Conservation (phyloP, 257 asterid genomes). For the Solanum chiquidenum region DNA sequence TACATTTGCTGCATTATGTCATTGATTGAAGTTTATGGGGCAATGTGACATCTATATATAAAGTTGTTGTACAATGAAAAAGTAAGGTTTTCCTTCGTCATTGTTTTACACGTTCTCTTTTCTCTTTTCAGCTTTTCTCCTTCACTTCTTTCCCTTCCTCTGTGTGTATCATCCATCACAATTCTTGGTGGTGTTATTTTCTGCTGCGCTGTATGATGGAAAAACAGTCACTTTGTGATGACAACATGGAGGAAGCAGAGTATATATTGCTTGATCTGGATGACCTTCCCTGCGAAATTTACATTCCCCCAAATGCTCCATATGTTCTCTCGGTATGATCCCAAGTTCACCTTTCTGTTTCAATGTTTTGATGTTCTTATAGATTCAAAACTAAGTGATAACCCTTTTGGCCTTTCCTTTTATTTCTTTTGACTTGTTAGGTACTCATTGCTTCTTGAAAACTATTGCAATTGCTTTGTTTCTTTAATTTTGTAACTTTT, state of each 20-base stretch:
- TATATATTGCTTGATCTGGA: constrained; percentile 61
- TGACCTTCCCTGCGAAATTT: constrained; percentile 26
- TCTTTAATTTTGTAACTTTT: neutral
- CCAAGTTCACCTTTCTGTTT: neutral
- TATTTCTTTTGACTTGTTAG: neutral
- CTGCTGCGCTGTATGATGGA: neutral
- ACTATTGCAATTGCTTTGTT: neutral
- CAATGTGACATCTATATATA: neutral
- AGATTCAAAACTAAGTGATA: neutral
- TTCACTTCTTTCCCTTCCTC: neutral
- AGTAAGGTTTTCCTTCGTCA: neutral
- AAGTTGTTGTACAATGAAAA: neutral
- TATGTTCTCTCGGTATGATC: constrained; percentile 53
- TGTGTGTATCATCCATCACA: neutral
- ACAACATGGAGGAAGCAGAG: constrained; percentile 31
- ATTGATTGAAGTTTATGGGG: neutral
- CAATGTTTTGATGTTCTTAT: neutral
- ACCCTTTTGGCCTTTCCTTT: neutral
- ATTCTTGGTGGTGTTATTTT: neutral
- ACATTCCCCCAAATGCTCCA: constrained; percentile 62
- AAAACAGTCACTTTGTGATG: neutral
- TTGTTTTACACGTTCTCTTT: neutral
- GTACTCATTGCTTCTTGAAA: neutral
- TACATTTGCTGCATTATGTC: neutral
- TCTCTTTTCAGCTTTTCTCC: neutral